Evolutionary conservation across 805 yeast species (phyloP).

Genomic region (Maudiozyma barnettii): DNA sequence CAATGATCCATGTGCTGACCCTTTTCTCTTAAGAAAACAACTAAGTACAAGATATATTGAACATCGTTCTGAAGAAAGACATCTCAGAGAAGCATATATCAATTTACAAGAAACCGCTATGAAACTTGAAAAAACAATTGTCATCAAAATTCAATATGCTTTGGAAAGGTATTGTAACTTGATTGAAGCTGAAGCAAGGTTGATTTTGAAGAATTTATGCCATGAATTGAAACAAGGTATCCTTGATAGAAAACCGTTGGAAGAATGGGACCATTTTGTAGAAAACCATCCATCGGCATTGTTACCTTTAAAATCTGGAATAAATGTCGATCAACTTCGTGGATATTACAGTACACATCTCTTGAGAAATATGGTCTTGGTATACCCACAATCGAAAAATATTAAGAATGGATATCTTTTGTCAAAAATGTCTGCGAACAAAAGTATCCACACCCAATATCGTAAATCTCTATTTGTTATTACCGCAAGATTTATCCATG

Average conservation of each 20-base stretch:
- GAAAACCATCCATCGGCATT: slow-evolving; percentile 34
- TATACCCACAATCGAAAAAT: neutral
- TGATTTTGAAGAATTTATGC: slow-evolving; percentile 42
- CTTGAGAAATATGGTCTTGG: neutral
- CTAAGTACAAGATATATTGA: slow-evolving; percentile 53
- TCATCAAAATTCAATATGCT: slow-evolving; percentile 48
- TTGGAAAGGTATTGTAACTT: slow-evolving; percentile 40
- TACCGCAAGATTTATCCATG: slow-evolving; percentile 57
- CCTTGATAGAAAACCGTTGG: slow-evolving; percentile 42
- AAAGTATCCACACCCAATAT: neutral
- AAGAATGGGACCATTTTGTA: slow-evolving; percentile 64
- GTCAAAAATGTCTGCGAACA: neutral
- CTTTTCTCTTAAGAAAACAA: slow-evolving; percentile 48
- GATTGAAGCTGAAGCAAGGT: slow-evolving; percentile 43
- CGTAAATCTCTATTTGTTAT: slow-evolving; percentile 49
- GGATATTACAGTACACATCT: neutral
- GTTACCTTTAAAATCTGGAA: slow-evolving; percentile 28
- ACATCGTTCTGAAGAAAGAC: slow-evolving; percentile 51
- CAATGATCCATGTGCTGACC: slow-evolving; percentile 40
- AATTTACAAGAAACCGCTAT: slow-evolving; percentile 57
- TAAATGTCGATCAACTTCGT: neutral
- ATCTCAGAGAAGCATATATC: slow-evolving; percentile 51
- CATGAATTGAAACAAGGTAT: slow-evolving; percentile 35
- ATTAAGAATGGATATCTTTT: neutral
- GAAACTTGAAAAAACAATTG: slow-evolving; percentile 53